Percentiles rank a stretch among this genome's conserved stretches.
Evolutionary conservation across 108 stramenopile genomes (phyloP).

Genomic region (Fistulifera pelliculosa): DNA sequence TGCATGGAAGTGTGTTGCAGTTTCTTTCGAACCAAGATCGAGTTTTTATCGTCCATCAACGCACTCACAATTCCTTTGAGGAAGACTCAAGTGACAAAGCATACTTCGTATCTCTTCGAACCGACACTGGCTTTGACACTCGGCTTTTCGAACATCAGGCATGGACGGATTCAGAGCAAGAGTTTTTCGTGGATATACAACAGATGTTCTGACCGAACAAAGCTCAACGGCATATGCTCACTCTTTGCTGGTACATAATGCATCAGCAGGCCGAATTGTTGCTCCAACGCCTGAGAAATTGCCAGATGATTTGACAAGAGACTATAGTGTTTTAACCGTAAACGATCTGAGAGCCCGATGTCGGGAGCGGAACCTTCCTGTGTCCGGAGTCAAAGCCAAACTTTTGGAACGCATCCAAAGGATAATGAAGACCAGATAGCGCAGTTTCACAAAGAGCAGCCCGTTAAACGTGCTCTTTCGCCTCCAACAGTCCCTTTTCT

Average conservation of each 20-base stretch:
- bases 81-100: constrained; percentile 17
- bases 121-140: constrained; percentile 11
- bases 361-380: constrained; percentile 42
- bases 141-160: constrained; percentile 27
- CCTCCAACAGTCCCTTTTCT: constrained; percentile 4
- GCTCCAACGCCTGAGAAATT: background rate
- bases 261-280: background rate
- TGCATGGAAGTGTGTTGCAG: constrained; percentile 45
- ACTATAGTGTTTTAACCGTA: constrained; percentile 46
- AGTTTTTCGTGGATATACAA: constrained; percentile 24
- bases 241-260: background rate
- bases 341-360: constrained; percentile 60
- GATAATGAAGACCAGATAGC: constrained; percentile 18
- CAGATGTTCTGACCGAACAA: constrained; percentile 5
- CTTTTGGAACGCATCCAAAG: constrained; percentile 44
- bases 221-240: constrained; percentile 10
- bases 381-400: constrained; percentile 58
- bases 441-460: background rate
- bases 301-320: constrained; percentile 8
- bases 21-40: constrained; percentile 24
- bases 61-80: background rate
- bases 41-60: constrained; percentile 2
- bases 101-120: constrained; percentile 17
- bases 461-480: background rate
- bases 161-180: constrained; percentile 36